Conservation (phyloP, 176 grass and related monocot genomes). For the Eremochloa ophiuroides region DNA sequence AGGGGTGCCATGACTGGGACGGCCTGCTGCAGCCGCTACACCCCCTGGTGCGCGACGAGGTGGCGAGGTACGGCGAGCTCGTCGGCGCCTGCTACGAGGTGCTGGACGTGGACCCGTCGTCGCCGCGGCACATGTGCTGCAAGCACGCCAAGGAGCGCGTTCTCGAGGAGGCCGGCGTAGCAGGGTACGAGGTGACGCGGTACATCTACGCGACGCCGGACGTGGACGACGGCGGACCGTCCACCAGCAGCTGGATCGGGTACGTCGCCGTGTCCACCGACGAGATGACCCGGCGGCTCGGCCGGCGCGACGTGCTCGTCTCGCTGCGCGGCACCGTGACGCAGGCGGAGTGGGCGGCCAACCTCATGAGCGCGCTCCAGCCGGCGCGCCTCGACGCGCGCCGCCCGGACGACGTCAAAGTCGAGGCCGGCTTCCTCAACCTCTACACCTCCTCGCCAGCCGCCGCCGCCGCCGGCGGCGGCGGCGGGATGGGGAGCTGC, state of each 20-base stretch:
- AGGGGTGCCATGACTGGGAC: slow-evolving; percentile 49
- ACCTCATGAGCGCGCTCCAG: slow-evolving; percentile 77
- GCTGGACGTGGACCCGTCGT: slow-evolving; percentile 45
- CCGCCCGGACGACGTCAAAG: slow-evolving; percentile 62
- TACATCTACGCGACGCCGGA: slow-evolving; percentile 63
- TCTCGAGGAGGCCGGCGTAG: slow-evolving; percentile 38
- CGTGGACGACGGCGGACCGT: not conserved
- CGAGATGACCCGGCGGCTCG: slow-evolving; percentile 44
- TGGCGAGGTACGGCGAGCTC: slow-evolving; percentile 56
- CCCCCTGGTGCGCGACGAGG: slow-evolving; percentile 51
- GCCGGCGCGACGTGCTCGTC: slow-evolving; percentile 66
- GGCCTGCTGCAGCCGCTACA: slow-evolving; percentile 43
- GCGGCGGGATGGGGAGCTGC: slow-evolving; percentile 46
- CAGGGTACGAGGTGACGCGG: slow-evolving; percentile 51
- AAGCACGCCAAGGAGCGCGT: slow-evolving; percentile 30
- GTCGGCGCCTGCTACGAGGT: slow-evolving; percentile 47
- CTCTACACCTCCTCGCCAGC: slow-evolving; percentile 76
- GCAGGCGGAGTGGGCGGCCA: slow-evolving; percentile 63
- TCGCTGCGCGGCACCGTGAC: slow-evolving; percentile 76
- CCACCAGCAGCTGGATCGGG: slow-evolving; percentile 45
- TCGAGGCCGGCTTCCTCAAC: slow-evolving; percentile 77
- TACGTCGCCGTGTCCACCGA: slow-evolving; percentile 58
- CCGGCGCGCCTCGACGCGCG: slow-evolving; percentile 47
- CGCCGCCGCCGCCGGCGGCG: no score
- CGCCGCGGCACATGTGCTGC: slow-evolving; percentile 43